Conservation (phyloP, 306 rosid genomes). For the Betula pendula region DNA sequence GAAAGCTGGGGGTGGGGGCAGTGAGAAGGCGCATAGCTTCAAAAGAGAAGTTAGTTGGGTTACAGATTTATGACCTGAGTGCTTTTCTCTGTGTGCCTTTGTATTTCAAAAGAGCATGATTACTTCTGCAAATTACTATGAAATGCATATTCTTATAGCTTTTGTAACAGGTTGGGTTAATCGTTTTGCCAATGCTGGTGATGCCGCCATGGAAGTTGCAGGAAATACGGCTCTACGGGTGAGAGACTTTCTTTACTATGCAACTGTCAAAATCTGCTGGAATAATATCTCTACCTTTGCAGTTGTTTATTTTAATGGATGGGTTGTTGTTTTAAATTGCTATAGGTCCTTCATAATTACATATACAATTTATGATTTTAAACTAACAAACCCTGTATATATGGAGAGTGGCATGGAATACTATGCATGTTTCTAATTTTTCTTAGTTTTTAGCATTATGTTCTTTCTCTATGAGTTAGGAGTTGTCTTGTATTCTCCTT, state of each 20-base stretch:
- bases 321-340: neutral
- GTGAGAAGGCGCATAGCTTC: neutral
- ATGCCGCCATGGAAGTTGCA: constrained; percentile 97
- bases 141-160: constrained; percentile 27
- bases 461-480: no score
- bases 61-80: constrained; percentile 5
- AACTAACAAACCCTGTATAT: no score
- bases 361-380: neutral
- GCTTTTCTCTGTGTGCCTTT: neutral
- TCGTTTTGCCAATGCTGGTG: constrained; percentile 99
- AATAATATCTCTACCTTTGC: neutral
- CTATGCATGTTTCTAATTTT: no score
- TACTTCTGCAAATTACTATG: constrained; percentile 20
- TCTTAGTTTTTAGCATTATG: no score
- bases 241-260: constrained; percentile 34
- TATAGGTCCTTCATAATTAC: neutral
- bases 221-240: constrained; percentile 86
- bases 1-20: neutral
- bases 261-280: constrained; percentile 2
- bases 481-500: no score
- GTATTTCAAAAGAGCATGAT: constrained; percentile 15
- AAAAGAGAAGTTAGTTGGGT: neutral
- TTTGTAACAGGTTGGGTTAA: constrained; percentile 91
- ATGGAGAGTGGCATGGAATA: no score
- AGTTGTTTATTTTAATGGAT: constrained; percentile 7